phyloP scores from a whole-genome alignment of 2,329 filamentous ascomycete genomes.

The Colletotrichum endophyticum region DNA sequence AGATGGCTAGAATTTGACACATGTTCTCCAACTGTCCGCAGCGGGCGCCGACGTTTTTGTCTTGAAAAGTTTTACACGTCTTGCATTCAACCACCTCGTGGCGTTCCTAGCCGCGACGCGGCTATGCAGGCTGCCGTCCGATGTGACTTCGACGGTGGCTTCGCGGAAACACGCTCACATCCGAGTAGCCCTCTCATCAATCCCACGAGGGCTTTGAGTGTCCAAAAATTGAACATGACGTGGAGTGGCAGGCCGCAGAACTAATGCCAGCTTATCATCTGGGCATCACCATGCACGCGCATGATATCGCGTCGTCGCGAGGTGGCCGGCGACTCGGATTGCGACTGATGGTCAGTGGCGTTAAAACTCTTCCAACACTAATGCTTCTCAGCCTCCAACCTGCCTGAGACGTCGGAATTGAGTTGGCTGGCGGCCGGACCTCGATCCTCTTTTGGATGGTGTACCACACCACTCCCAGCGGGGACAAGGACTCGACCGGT shows the following conservation, averaged over 20 bases:
- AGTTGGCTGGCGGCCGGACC: conserved; percentile 6
- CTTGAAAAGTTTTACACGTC: background rate
- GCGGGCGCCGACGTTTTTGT: background rate
- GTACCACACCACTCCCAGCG: background rate
- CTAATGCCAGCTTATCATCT: background rate
- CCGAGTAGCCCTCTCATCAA: background rate
- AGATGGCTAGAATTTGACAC: background rate
- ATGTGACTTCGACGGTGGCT: background rate
- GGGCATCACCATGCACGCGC: background rate
- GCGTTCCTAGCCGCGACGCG: background rate
- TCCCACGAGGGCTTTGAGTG: background rate
- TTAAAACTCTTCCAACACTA: background rate
- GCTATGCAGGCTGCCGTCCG: background rate
- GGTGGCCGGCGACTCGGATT: background rate
- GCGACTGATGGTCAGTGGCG: background rate
- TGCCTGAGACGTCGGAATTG: conserved; percentile 4
- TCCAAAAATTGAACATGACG: background rate
- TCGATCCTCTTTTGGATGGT: conserved; percentile 11
- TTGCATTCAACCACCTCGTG: background rate
- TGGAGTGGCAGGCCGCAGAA: background rate
- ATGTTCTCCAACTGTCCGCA: background rate
- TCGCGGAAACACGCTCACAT: background rate
- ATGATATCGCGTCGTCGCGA: background rate
- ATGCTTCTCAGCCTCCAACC: background rate
- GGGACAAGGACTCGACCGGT: background rate